Conservation (phyloP, 306 rosid genomes). For the Datisca glomerata region DNA sequence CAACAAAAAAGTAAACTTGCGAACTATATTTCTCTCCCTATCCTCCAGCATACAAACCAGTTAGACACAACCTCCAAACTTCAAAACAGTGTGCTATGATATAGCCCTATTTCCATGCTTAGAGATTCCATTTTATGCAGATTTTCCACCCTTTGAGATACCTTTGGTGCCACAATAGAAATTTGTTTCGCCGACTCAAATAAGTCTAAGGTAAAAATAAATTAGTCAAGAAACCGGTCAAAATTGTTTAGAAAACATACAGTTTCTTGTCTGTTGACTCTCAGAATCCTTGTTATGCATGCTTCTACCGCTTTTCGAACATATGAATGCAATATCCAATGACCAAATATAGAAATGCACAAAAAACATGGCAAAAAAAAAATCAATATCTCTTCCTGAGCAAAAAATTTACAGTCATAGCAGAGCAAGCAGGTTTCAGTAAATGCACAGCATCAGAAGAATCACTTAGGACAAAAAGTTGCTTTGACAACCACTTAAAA, state of each 20-base stretch:
- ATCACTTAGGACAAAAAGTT: too few relatives aligned
- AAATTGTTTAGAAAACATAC: too few relatives aligned
- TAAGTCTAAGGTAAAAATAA: slow-evolving; percentile 31
- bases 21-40: slow-evolving; percentile 77
- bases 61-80: neutral
- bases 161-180: slow-evolving; percentile 43
- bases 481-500: too few relatives aligned
- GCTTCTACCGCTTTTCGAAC: slow-evolving; percentile 97
- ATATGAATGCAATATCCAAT: slow-evolving; percentile 86
- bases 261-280: too few relatives aligned
- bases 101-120: slow-evolving; percentile 66
- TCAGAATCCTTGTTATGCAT: too few relatives aligned
- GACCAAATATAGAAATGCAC: neutral
- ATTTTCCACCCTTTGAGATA: slow-evolving; percentile 51
- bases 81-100: slow-evolving; percentile 16
- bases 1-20: too few relatives aligned
- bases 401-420: too few relatives aligned
- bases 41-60: slow-evolving; percentile 54
- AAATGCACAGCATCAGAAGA: too few relatives aligned
- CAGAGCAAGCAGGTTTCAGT: too few relatives aligned
- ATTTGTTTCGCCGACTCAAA: slow-evolving; percentile 45
- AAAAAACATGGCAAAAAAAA: neutral
- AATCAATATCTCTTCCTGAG: too few relatives aligned
- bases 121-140: too few relatives aligned
- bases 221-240: slow-evolving; percentile 17